These are phyloP conservation scores for Phytopythium aichiense DNA, from an alignment of 352 stramenopile genomes.

Conservation along the genomic window DNA sequence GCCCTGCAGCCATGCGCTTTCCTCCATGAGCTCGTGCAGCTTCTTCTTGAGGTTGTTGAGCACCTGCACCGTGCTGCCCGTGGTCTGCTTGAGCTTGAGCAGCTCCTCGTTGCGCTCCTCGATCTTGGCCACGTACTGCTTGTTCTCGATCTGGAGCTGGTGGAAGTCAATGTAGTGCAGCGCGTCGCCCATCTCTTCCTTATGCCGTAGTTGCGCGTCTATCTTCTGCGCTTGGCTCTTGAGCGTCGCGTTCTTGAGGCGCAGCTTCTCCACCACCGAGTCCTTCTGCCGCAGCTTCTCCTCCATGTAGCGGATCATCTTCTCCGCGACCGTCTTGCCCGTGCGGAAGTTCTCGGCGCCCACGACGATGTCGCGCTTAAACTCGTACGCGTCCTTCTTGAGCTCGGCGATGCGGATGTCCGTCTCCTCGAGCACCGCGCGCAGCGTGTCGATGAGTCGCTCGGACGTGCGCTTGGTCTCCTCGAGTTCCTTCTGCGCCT, in stretches of 20 bases:
- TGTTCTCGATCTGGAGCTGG: conserved; percentile 96
- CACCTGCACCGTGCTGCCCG: conserved; percentile 84
- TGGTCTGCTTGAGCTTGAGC: conserved; percentile 89
- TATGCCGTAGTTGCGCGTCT: conserved; percentile 88
- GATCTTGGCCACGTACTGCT: conserved; percentile 94
- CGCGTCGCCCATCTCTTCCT: conserved; percentile 94
- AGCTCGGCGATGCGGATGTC: conserved; percentile 93
- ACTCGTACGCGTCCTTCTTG: conserved; percentile 96
- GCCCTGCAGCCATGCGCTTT: conserved; percentile 72
- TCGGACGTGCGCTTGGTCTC: conserved; percentile 88
- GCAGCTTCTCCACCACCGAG: conserved; percentile 90
- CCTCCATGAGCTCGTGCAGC: conserved; percentile 79
- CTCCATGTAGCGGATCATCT: conserved; percentile 94
- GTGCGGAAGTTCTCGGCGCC: conserved; percentile 93
- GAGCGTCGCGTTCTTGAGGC: conserved; percentile 92
- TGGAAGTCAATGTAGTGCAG: conserved; percentile 97
- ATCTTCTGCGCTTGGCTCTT: conserved; percentile 92
- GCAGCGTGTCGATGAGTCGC: conserved; percentile 92
- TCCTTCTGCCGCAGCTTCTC: conserved; percentile 93
- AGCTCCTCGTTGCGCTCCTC: conserved; percentile 94
- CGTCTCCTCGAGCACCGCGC: conserved; percentile 91
- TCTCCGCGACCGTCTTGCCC: conserved; percentile 91
- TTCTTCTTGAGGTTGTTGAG: conserved; percentile 91
- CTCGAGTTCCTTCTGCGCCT: conserved; percentile 86
- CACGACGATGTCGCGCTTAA: conserved; percentile 94